Evolutionary conservation across 192 early-diverging fungal genomes (phyloP), one percentile per base, ranked within the genome.

Genomic region (Hyaloraphidium curvatum): DNA sequence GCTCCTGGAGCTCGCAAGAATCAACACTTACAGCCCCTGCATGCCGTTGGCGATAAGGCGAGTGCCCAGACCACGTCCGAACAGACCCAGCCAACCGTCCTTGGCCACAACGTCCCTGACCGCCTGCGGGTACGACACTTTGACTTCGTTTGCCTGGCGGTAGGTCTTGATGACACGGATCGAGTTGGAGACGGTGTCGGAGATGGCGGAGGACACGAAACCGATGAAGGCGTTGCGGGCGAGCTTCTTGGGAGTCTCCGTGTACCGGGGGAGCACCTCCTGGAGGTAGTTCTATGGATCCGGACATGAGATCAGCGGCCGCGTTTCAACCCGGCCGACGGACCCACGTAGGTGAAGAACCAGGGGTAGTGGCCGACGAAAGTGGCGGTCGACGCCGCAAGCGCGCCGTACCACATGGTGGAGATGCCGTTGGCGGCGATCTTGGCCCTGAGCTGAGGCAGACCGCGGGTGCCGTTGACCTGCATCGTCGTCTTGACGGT

Each of bases 281-380:
- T 54, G 31, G 9, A 68, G 48, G 39, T 59, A 40, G 59, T 68
- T 68, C n/a, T 37, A 7, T 11, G 33, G 9, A 37, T n/a, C 33
- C 33, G 33, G 33, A 11, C 33, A 37, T 37, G 7, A 37, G n/a
- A 37, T n/a, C 11, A 37, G 35, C n/a, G n/a, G n/a, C n/a, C n/a
- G n/a, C n/a, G n/a, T n/a, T n/a, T n/a, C n/a, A n/a, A n/a, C n/a
- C n/a, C n/a, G n/a, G n/a, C n/a, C n/a, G n/a, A n/a, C n/a, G n/a
- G n/a, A n/a, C n/a, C n/a, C n/a, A n/a, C n/a, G 56, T 67, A 67
- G 26, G 61, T 64, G 3, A 53, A 52, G 55, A 67, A 68, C 58
- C 60, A 63, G 13, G 61, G 61, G 56, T 63, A 66, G 53, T 66
- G 66, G n/a, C 67, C 67, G n/a, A 68, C 67, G 41, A 68, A 68